These are phyloP conservation scores for Hanseniaspora vineae DNA, from an alignment of 805 yeast species.

Conservation along the genomic window DNA sequence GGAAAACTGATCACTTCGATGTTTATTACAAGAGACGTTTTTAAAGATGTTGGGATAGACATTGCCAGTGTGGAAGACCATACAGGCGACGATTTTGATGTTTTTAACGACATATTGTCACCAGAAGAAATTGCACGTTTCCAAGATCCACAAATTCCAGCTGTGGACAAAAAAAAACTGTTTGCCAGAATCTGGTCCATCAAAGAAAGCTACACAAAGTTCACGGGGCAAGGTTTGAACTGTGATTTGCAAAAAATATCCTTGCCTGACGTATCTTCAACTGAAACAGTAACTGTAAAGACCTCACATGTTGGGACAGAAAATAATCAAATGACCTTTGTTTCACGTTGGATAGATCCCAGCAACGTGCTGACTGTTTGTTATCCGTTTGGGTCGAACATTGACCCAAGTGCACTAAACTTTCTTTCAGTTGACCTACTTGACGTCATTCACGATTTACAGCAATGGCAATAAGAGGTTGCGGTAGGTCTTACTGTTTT, in stretches of 20 bases:
- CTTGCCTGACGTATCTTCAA: neutral
- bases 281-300: neutral
- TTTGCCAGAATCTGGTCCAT: conserved; percentile 65
- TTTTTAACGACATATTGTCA: conserved; percentile 33
- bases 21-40: conserved; percentile 23
- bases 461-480: no score
- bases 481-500: no score
- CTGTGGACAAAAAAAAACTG: conserved; percentile 14
- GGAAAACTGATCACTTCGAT: conserved; percentile 39
- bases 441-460: neutral
- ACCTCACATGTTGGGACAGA: neutral
- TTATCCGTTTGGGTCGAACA: neutral
- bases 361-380: neutral
- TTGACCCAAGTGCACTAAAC: neutral
- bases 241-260: conserved; percentile 15
- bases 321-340: neutral
- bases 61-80: conserved; percentile 26
- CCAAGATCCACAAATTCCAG: conserved; percentile 5
- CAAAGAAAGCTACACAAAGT: conserved; percentile 65
- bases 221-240: conserved; percentile 47
- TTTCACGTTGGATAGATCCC: neutral
- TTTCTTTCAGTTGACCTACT: neutral
- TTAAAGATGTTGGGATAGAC: conserved; percentile 32
- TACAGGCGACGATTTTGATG: conserved; percentile 17
- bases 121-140: conserved; percentile 25